These are phyloP conservation scores for Ganoderma sp. DNA, from an alignment of 1,284 basidiomycete species.

Conservation along the genomic window DNA sequence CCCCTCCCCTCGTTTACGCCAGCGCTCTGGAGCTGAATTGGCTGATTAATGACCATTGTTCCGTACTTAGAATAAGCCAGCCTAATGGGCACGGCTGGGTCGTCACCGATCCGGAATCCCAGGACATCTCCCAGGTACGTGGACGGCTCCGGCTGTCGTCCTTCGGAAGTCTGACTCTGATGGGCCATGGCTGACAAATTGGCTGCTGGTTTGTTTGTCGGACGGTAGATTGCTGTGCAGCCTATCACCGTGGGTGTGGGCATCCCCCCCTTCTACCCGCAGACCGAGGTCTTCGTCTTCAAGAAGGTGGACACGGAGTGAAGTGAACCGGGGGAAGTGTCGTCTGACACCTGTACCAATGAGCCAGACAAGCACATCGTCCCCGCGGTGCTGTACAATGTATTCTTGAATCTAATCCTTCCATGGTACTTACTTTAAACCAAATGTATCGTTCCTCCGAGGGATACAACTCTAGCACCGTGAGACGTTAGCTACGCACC, in stretches of 20 bases:
- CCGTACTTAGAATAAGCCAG: background rate
- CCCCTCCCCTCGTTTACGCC: background rate
- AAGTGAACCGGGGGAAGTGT: background rate
- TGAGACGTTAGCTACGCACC: too few species aligned
- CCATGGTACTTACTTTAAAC: too few species aligned
- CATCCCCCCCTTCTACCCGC: background rate
- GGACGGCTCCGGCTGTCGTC: background rate
- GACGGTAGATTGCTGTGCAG: background rate
- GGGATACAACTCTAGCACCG: too few species aligned
- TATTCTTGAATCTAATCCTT: background rate
- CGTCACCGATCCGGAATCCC: background rate
- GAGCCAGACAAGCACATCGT: background rate
- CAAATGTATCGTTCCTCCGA: too few species aligned
- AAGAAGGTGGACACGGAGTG: background rate
- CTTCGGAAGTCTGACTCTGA: background rate
- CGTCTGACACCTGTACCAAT: too few species aligned
- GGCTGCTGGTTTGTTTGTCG: too few species aligned
- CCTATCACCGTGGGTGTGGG: background rate
- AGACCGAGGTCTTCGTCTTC: slow-evolving; percentile 6
- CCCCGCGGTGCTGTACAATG: background rate
- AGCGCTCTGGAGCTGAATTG: background rate
- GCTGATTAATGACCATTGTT: background rate
- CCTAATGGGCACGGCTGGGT: background rate
- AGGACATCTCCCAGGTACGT: background rate
- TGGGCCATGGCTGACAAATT: background rate